Evolutionary conservation across 2,329 filamentous ascomycete genomes (phyloP).

Genomic region (Phialocephala subalpina): DNA sequence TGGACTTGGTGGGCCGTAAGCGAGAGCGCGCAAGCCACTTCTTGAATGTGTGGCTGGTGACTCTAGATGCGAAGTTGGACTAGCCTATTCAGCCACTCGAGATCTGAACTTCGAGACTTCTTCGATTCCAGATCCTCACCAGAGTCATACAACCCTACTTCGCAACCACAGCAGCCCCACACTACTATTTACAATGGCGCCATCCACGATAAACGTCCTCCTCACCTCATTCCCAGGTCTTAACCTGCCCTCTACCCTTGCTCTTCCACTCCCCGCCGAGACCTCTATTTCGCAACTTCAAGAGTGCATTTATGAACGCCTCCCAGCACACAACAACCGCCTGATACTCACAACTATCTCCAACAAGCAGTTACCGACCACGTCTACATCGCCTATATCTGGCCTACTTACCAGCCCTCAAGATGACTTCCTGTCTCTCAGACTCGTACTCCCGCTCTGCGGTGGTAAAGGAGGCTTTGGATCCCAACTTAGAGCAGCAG

Average conservation of each 20-base stretch:
- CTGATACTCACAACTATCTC: constrained; percentile 84
- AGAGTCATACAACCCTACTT: neutral
- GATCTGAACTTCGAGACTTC: neutral
- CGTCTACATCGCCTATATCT: constrained; percentile 63
- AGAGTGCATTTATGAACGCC: constrained; percentile 65
- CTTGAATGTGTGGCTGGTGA: constrained; percentile 10
- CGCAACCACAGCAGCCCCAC: neutral
- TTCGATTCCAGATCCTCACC: neutral
- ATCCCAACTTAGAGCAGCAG: constrained; percentile 93
- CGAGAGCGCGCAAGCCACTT: constrained; percentile 9
- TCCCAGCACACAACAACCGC: constrained; percentile 63
- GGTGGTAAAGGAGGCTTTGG: constrained; percentile 99
- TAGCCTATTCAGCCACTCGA: no score
- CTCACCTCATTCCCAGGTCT: constrained; percentile 86
- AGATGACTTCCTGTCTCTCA: constrained; percentile 81
- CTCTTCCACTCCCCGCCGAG: constrained; percentile 73
- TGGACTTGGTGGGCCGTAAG: constrained; percentile 16
- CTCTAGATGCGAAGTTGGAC: no score
- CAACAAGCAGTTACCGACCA: constrained; percentile 71
- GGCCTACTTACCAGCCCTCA: constrained; percentile 63
- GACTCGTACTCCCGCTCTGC: constrained; percentile 79
- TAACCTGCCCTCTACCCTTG: constrained; percentile 81
- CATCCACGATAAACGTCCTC: constrained; percentile 77
- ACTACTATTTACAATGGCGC: constrained; percentile 54
- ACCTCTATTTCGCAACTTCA: constrained; percentile 74